Percentiles rank a stretch among this genome's conserved stretches.
These are phyloP conservation scores for Kodamaea derodonti DNA, from an alignment of 1,139 yeast species.

Conservation along the genomic window DNA sequence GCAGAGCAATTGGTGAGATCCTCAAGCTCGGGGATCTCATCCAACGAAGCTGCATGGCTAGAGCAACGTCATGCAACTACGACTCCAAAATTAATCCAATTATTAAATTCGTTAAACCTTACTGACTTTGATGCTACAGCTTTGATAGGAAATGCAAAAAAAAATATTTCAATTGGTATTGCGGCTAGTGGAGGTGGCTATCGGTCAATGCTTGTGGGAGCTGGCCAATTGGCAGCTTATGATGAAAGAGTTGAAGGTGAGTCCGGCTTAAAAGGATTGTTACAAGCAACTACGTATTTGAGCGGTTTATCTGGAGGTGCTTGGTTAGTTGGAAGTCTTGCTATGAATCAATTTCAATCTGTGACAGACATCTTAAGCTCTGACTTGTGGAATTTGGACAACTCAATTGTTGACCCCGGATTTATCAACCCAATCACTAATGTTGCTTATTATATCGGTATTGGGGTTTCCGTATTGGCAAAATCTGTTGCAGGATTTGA, in stretches of 20 bases:
- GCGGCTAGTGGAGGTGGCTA: constrained; percentile 92
- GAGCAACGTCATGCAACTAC: constrained; percentile 50
- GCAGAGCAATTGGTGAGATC: neutral
- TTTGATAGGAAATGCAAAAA: constrained; percentile 15
- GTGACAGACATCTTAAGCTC: constrained; percentile 13
- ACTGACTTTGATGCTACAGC: constrained; percentile 15
- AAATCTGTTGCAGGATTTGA: constrained; percentile 16
- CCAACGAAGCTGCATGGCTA: constrained; percentile 37
- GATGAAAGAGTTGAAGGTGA: constrained; percentile 56
- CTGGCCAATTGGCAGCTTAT: constrained; percentile 76
- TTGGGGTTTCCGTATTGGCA: constrained; percentile 10
- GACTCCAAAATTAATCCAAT: constrained; percentile 43
- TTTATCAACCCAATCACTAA: constrained; percentile 25
- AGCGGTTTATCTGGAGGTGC: constrained; percentile 20
- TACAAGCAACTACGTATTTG: constrained; percentile 17
- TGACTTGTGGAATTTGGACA: constrained; percentile 22
- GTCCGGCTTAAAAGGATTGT: constrained; percentile 16
- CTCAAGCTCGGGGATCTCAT: constrained; percentile 20
- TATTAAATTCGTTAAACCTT: constrained; percentile 14
- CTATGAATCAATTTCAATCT: constrained; percentile 11
- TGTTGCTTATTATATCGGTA: constrained; percentile 8
- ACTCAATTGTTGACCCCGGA: constrained; percentile 42
- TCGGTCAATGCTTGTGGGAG: constrained; percentile 83
- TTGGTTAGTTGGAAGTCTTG: constrained; percentile 18
- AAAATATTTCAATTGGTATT: constrained; percentile 55